Evolutionary conservation across 305 asterid genomes (phyloP), one percentile per base, ranked within the genome.

Genomic region (Euphrasia arctica): DNA sequence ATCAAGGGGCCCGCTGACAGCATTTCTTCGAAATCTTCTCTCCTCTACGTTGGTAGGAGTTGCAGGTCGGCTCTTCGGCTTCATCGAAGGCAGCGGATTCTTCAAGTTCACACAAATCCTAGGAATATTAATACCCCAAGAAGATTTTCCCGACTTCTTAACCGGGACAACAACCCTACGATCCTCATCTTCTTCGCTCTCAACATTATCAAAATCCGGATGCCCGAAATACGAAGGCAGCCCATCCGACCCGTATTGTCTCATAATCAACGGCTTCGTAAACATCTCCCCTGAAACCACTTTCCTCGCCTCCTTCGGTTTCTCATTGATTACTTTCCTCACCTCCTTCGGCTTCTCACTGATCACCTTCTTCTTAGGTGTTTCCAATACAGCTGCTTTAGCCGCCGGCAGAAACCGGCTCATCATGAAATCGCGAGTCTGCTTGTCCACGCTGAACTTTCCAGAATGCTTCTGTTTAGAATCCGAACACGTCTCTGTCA

Each of bases 401-500:
- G 97, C 97, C 13, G 96, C 97, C 13, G 91, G 95, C 48, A 93
- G 75, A 83, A 93, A 93, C 67, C 98, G 77, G 56, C 71, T 77
- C 91, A 93, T 84, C 97, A 93, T 90, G 59, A 93, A 82, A 49
- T 93, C 98, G 66, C 83, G 71, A 11, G 98, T 86, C 59, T 84
- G 90, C 34, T 70, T 64, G 52, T 93, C 96, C 11, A 82, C 58
- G 15, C 79, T 72, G 61, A 84, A 84, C 3, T 79, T 77, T 61
- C 87, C 93, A 0, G 97, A 77, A 9, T 29, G 31, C 11, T 25
- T 25, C 89, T 87, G 45, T 92, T 85, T 51, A 84, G 70, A 31
- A 39, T 39, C 43, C 43, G 43, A 39, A 74, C 76, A 71, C 4
- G 95, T 79, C 47, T 75, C 95, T 1, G 80, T 65, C 4, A 63